Evolutionary conservation across 1,139 yeast species (phyloP).

Genomic region (Kurtzmaniella natalensis): DNA sequence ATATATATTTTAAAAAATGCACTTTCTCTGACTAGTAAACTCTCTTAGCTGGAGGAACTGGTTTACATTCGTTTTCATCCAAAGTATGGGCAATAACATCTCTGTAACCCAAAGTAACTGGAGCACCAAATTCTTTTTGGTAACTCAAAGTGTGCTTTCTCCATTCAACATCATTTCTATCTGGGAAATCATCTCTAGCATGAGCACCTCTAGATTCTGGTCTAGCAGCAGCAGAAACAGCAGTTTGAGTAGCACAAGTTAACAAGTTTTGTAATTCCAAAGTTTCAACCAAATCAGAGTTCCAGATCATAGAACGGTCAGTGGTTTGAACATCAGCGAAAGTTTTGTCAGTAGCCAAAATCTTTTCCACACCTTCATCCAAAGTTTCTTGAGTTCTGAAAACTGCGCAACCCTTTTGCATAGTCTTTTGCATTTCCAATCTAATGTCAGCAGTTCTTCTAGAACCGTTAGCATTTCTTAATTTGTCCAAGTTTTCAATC

Average conservation of each 20-base stretch:
- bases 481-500: slow-evolving; percentile 81
- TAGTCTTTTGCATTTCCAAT: slow-evolving; percentile 87
- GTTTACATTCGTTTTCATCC: slow-evolving; percentile 88
- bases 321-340: slow-evolving; percentile 72
- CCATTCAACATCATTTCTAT: slow-evolving; percentile 95
- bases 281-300: slow-evolving; percentile 93
- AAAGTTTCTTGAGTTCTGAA: slow-evolving; percentile 92
- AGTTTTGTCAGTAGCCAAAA: slow-evolving; percentile 68
- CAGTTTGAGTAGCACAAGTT: slow-evolving; percentile 97
- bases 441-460: slow-evolving; percentile 84
- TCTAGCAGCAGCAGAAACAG: slow-evolving; percentile 90
- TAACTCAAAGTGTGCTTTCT: slow-evolving; percentile 96
- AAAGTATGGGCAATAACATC: slow-evolving; percentile 76
- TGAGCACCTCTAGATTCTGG: slow-evolving; percentile 99
- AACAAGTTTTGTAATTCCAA: slow-evolving; percentile 93
- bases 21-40: slow-evolving; percentile 59
- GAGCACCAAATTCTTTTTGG: slow-evolving; percentile 71
- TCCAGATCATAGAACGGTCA: slow-evolving; percentile 98
- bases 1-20: too few relatives aligned
- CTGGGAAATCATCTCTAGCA: slow-evolving; percentile 96
- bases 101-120: slow-evolving; percentile 80
- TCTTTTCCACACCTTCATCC: slow-evolving; percentile 86
- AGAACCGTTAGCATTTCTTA: slow-evolving; percentile 83
- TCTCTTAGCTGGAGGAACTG: slow-evolving; percentile 97
- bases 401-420: slow-evolving; percentile 97